These are phyloP conservation scores for Golubevia pallescens DNA, from an alignment of 1,284 basidiomycete genomes.

Conservation along the genomic window DNA sequence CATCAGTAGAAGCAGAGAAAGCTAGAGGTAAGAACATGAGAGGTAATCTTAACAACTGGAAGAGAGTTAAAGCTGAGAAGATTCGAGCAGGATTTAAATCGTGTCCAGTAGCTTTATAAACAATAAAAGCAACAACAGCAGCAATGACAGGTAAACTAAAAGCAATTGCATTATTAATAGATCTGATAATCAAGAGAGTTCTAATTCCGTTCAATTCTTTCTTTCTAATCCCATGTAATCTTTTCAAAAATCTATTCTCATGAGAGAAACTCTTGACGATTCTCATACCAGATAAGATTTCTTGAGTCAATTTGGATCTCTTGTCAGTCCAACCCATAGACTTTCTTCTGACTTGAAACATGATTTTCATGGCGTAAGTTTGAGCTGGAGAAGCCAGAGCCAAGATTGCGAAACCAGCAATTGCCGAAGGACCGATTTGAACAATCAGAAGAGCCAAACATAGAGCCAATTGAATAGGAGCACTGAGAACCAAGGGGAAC, in stretches of 20 bases:
- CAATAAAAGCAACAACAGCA: slow-evolving; percentile 51
- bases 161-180: slow-evolving; percentile 48
- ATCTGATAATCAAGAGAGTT: slow-evolving; percentile 50
- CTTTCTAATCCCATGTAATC: slow-evolving; percentile 44
- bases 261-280: slow-evolving; percentile 61
- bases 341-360: slow-evolving; percentile 42
- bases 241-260: slow-evolving; percentile 52
- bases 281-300: slow-evolving; percentile 58
- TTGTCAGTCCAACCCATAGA: slow-evolving; percentile 62
- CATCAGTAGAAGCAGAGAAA: slow-evolving; percentile 54
- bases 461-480: slow-evolving; percentile 50
- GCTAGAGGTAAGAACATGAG: slow-evolving; percentile 63
- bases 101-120: slow-evolving; percentile 37
- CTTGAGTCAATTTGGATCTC: slow-evolving; percentile 55
- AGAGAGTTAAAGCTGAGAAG: slow-evolving; percentile 58
- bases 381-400: slow-evolving; percentile 44
- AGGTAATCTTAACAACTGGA: slow-evolving; percentile 59
- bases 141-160: slow-evolving; percentile 55
- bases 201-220: slow-evolving; percentile 56
- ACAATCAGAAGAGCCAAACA: slow-evolving; percentile 53
- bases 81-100: slow-evolving; percentile 39
- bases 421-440: slow-evolving; percentile 46
- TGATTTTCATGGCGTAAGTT: slow-evolving; percentile 35
- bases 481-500: slow-evolving; percentile 48
- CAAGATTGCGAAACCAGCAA: slow-evolving; percentile 56